Conservation (phyloP, 345 rosid genomes). For the Ceriops tagal region DNA sequence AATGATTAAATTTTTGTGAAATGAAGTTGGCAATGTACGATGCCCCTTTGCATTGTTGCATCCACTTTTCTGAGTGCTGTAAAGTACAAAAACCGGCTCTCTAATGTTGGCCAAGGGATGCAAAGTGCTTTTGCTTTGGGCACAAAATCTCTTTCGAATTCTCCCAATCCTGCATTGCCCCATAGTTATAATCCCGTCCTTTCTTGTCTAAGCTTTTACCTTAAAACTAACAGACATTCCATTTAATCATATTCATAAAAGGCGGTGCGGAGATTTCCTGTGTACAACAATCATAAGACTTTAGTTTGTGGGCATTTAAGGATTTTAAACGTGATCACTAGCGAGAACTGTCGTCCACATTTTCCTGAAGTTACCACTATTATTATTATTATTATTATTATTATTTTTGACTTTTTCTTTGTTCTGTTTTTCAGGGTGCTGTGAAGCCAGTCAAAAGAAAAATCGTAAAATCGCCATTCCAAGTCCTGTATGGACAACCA, state of each 20-base stretch:
- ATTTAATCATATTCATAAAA: constrained; percentile 18
- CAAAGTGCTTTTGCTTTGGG: constrained; percentile 29
- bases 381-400: not conserved
- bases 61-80: constrained; percentile 10
- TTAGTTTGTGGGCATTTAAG: constrained; percentile 16
- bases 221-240: constrained; percentile 19
- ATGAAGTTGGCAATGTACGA: constrained; percentile 25
- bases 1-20: constrained; percentile 33
- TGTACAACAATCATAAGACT: not conserved
- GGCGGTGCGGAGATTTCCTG: constrained; percentile 19
- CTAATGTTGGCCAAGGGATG: constrained; percentile 31
- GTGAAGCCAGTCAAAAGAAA: too few species aligned
- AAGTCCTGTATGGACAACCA: too few species aligned
- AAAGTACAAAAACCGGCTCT: constrained; percentile 32
- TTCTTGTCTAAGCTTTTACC: constrained; percentile 17
- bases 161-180: constrained; percentile 20
- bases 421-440: too few species aligned
- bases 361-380: too few species aligned
- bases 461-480: too few species aligned
- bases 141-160: constrained; percentile 19
- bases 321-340: constrained; percentile 20
- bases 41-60: constrained; percentile 1
- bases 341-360: constrained; percentile 17
- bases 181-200: constrained; percentile 26
- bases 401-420: not conserved